phyloP scores from a whole-genome alignment of 2,329 filamentous ascomycete genomes.

The Cercospora brassicicola region DNA sequence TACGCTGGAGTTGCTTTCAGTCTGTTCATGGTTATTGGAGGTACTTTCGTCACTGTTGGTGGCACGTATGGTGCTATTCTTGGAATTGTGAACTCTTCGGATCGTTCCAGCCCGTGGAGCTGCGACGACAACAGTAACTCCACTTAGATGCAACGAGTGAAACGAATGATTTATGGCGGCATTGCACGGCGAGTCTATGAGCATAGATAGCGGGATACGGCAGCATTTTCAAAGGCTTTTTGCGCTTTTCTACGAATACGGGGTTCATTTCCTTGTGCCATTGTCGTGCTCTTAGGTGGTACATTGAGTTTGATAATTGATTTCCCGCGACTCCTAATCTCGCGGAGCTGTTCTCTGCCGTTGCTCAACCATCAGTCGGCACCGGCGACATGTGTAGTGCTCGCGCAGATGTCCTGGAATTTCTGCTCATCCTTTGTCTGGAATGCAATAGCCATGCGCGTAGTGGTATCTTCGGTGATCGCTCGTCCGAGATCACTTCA shows the following conservation, averaged over 20 bases:
- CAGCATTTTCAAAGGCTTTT: background rate
- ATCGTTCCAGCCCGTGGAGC: slow-evolving; percentile 24
- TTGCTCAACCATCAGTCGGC: background rate
- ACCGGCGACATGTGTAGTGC: background rate
- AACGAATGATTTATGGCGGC: background rate
- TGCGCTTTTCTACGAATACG: background rate
- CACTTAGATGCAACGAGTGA: slow-evolving; percentile 23
- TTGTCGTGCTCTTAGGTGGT: background rate
- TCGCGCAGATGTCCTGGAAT: background rate
- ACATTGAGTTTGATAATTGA: background rate
- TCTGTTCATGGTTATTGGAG: slow-evolving; percentile 40
- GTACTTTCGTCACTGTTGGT: slow-evolving; percentile 46
- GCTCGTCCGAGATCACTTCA: background rate
- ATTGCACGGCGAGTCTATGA: background rate
- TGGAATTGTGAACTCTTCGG: slow-evolving; percentile 39
- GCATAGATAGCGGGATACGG: background rate
- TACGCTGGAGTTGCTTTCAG: slow-evolving; percentile 16
- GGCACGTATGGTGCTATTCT: slow-evolving; percentile 50
- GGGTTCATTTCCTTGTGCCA: background rate
- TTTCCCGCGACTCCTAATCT: background rate
- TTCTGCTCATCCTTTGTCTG: background rate
- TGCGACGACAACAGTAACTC: slow-evolving; percentile 35
- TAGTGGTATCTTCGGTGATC: background rate
- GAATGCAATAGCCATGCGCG: no score
- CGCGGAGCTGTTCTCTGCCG: background rate